Percentiles rank a stretch among this genome's conserved stretches.
phyloP scores from a whole-genome alignment of 192 early-diverging fungal species.

The Chytriomyces confervae region DNA sequence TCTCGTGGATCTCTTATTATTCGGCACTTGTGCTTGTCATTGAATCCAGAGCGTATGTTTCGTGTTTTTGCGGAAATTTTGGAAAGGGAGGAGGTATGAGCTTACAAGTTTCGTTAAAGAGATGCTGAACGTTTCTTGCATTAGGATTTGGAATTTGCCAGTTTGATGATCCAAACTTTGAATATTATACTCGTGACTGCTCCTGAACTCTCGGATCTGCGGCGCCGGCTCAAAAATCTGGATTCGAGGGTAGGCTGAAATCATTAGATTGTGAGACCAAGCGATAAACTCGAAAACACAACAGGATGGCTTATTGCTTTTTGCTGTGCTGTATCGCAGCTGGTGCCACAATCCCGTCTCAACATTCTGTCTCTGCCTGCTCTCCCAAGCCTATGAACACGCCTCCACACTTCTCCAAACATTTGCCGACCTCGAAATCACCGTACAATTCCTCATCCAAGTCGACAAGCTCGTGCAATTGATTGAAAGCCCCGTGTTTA shows the following conservation, averaged over 20 bases:
- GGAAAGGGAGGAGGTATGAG: conserved; percentile 74
- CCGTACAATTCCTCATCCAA: conserved; percentile 92
- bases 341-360: conserved; percentile 99
- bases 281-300: neutral
- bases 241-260: conserved; percentile 59
- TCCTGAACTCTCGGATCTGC: conserved; percentile 83
- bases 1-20: conserved; percentile 90
- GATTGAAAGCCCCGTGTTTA: conserved; percentile 97
- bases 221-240: conserved; percentile 79
- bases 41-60: conserved; percentile 93
- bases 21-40: conserved; percentile 86
- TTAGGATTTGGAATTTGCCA: conserved; percentile 90
- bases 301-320: conserved; percentile 81
- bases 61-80: conserved; percentile 85
- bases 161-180: conserved; percentile 96
- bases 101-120: neutral
- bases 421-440: conserved; percentile 94
- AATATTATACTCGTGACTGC: conserved; percentile 96
- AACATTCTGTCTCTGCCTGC: conserved; percentile 89
- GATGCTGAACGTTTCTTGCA: neutral
- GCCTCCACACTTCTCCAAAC: conserved; percentile 74
- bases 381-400: conserved; percentile 97
- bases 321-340: conserved; percentile 83
- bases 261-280: neutral
- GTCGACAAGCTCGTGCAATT: conserved; percentile 98